phyloP scores from a whole-genome alignment of 1,284 basidiomycete genomes.

The Malassezia pachydermatis region DNA sequence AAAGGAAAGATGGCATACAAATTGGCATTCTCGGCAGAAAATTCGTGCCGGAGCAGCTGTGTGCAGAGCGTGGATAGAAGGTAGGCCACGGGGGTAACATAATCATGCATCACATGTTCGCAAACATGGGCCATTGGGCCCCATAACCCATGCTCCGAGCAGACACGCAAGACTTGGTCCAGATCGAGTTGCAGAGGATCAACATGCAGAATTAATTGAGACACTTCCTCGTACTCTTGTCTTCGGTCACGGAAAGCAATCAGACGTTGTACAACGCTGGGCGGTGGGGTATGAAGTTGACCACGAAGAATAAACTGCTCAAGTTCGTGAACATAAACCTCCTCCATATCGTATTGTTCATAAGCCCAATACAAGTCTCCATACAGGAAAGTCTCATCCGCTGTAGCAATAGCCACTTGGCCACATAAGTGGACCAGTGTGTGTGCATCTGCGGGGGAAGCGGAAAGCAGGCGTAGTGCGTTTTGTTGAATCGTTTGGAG shows the following conservation, averaged over 20 bases:
- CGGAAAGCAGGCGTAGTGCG: conserved; percentile 78
- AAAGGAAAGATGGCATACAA: not conserved
- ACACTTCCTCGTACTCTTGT: conserved; percentile 64
- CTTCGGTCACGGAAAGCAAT: conserved; percentile 67
- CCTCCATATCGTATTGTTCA: conserved; percentile 68
- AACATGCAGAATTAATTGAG: conserved; percentile 89
- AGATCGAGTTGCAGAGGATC: conserved; percentile 83
- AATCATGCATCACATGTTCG: conserved; percentile 76
- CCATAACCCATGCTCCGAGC: conserved; percentile 70
- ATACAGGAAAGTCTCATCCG: conserved; percentile 74
- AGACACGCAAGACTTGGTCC: conserved; percentile 79
- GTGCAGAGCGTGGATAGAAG: not conserved
- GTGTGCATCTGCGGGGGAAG: conserved; percentile 52
- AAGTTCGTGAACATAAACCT: conserved; percentile 75
- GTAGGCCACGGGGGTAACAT: conserved; percentile 68
- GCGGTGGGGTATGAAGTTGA: conserved; percentile 62
- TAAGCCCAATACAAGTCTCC: conserved; percentile 80
- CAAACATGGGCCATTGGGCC: conserved; percentile 92
- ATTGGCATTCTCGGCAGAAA: not conserved
- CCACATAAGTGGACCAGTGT: conserved; percentile 74
- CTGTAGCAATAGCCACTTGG: conserved; percentile 68
- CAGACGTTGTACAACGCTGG: conserved; percentile 74
- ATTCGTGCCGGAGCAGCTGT: not conserved
- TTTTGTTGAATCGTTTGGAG: conserved; percentile 74
- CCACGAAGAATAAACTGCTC: conserved; percentile 74